Percentiles rank a stretch among this genome's conserved stretches.
Conservation (phyloP, 768 basidiomycete genomes). For the Rubroboletus satanas region DNA sequence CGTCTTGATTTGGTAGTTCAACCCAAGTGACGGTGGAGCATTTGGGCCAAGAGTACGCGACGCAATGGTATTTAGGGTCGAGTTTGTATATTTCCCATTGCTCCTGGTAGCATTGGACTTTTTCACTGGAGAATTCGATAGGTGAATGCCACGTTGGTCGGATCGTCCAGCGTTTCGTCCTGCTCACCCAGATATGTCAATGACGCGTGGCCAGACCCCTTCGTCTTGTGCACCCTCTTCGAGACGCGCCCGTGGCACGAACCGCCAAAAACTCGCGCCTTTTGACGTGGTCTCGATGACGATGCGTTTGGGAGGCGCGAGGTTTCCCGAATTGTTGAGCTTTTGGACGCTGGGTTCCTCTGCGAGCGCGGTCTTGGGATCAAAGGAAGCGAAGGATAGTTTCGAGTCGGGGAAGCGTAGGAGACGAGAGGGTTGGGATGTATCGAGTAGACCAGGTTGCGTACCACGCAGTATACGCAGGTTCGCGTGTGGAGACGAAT, state of each 20-base stretch:
- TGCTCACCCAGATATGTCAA: slow-evolving; percentile 68
- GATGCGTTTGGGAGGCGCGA: slow-evolving; percentile 61
- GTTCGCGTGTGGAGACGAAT: slow-evolving; percentile 8
- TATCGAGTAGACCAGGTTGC: slow-evolving; percentile 63
- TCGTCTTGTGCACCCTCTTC: slow-evolving; percentile 60
- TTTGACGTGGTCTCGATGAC: slow-evolving; percentile 63
- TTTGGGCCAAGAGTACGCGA: slow-evolving; percentile 44
- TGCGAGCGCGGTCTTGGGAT: slow-evolving; percentile 60
- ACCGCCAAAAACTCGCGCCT: slow-evolving; percentile 66
- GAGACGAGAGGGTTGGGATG: slow-evolving; percentile 56
- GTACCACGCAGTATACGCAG: slow-evolving; percentile 36
- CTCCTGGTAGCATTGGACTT: slow-evolving; percentile 56
- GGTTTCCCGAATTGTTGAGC: slow-evolving; percentile 43
- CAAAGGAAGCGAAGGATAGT: slow-evolving; percentile 72
- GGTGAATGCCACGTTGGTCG: slow-evolving; percentile 7
- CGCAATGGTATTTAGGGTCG: slow-evolving; percentile 69
- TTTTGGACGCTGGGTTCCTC: slow-evolving; percentile 38
- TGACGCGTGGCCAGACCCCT: slow-evolving; percentile 63
- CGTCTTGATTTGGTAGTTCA: slow-evolving; percentile 10
- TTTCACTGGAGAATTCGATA: slow-evolving; percentile 36
- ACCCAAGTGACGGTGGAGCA: slow-evolving; percentile 23
- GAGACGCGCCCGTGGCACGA: slow-evolving; percentile 65
- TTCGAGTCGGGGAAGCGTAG: slow-evolving; percentile 56
- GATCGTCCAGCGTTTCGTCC: background rate
- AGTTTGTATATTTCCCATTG: slow-evolving; percentile 88